Evolutionary conservation across 768 basidiomycete species (phyloP).

Genomic region (Phaeotremella fagi): DNA sequence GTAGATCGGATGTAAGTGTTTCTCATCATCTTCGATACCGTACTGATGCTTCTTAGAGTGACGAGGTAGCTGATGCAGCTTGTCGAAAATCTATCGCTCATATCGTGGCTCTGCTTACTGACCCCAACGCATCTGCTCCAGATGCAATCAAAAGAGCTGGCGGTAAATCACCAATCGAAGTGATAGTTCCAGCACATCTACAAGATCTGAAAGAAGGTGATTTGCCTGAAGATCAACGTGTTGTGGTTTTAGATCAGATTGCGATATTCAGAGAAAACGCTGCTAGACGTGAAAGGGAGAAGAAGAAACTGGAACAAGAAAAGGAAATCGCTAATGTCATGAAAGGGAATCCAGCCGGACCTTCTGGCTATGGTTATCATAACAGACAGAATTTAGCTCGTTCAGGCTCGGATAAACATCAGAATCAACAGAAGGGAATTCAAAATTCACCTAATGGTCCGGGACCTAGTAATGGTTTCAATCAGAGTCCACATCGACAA

Average conservation of each 20-base stretch:
- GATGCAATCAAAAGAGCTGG: constrained; percentile 52
- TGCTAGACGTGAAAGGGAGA: constrained; percentile 84
- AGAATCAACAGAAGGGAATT: constrained; percentile 9
- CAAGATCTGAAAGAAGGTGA: constrained; percentile 96
- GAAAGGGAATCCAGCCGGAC: constrained; percentile 5
- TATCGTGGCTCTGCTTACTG: constrained; percentile 62
- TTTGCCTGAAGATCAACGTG: constrained; percentile 85
- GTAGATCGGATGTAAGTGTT: constrained; percentile 71
- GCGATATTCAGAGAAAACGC: constrained; percentile 92
- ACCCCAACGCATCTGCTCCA: constrained; percentile 74
- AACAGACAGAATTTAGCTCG: constrained; percentile 63
- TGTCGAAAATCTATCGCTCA: constrained; percentile 55
- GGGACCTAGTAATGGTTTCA: constrained; percentile 7
- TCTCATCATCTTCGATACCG: neutral
- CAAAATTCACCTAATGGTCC: constrained; percentile 7
- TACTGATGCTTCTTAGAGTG: constrained; percentile 54
- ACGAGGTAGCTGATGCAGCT: constrained; percentile 62
- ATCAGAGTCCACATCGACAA: constrained; percentile 52
- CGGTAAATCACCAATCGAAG: constrained; percentile 26
- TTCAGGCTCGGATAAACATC: constrained; percentile 5
- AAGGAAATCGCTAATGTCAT: constrained; percentile 31
- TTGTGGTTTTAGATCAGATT: constrained; percentile 91
- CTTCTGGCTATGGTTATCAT: constrained; percentile 31
- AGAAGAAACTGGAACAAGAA: constrained; percentile 56
- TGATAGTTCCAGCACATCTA: constrained; percentile 80